Percentiles rank a stretch among this genome's conserved stretches.
phyloP scores from a whole-genome alignment of 2,329 filamentous ascomycete genomes.

The Setomelanomma holmii region DNA sequence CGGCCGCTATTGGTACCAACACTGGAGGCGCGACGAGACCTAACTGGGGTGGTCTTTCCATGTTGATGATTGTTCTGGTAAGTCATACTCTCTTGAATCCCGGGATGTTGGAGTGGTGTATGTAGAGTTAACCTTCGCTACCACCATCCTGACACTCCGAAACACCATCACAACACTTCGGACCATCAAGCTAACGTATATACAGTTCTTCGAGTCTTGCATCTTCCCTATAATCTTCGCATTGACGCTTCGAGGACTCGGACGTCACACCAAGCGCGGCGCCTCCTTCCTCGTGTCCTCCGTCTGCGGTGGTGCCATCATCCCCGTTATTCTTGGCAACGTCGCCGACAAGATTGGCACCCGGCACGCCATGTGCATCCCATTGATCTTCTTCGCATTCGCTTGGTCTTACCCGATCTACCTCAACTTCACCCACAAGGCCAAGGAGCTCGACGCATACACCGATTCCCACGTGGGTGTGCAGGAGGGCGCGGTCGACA shows the following conservation, averaged over 20 bases:
- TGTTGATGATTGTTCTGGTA: constrained; percentile 50
- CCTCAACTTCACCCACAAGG: constrained; percentile 42
- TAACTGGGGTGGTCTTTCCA: constrained; percentile 47
- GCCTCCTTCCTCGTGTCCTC: constrained; percentile 48
- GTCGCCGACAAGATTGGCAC: constrained; percentile 44
- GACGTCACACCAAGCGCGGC: constrained; percentile 50
- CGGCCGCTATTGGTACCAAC: constrained; percentile 41
- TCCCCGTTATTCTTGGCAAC: constrained; percentile 46
- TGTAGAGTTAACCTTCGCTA: too few relatives aligned
- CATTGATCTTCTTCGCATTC: constrained; percentile 43
- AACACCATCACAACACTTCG: too few relatives aligned
- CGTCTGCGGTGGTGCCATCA: constrained; percentile 46
- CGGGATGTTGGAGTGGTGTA: too few relatives aligned
- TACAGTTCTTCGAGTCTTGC: constrained; percentile 49
- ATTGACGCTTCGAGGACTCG: constrained; percentile 44
- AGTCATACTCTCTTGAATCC: too few relatives aligned
- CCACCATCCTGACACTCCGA: too few relatives aligned
- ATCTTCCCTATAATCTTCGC: constrained; percentile 52
- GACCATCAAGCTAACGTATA: too few relatives aligned
- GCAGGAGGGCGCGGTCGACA: constrained; percentile 28
- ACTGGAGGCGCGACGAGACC: constrained; percentile 32
- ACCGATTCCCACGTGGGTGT: constrained; percentile 40
- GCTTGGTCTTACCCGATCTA: constrained; percentile 49
- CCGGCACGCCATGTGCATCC: constrained; percentile 46
- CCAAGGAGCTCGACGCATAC: constrained; percentile 46